Evolutionary conservation across 805 yeast genomes (phyloP), one percentile per base, ranked within the genome.

Genomic region (Starmera quercuum): DNA sequence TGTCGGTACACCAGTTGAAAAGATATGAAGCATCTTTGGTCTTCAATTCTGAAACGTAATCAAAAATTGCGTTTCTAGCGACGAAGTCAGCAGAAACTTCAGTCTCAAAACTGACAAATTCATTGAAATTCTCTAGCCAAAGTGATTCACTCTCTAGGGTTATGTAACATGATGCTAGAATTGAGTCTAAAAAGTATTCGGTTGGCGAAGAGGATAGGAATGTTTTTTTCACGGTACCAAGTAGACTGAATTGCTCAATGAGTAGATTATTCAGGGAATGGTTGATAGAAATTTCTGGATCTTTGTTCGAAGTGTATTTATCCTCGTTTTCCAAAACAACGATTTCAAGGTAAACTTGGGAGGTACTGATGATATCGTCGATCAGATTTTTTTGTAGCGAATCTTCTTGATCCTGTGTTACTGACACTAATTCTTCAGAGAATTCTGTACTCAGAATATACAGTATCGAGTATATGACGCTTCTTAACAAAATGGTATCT

Each of bases 101-200:
- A 2, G 84, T 66, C 36, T 83, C 87, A 23, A 75, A 80, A 3
- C 87, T 72, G 6, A 85, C 83, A 53, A 75, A 86, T 4, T 54
- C 57, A 47, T 87, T 85, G 48, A 76, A 71, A 49, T 87, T 88
- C 2, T 59, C 63, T 4, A 56, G 52, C 66, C 79, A 83, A n/a
- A 41, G 42, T 5, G 66, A 68, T 23, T 64, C 69, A 0, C 61
- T 54, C 5, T 62, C 67, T 2, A 46, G 37, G 7, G 53, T 44
- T 4, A 46, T 14, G 12, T 39, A 35, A 11, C 46, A 26, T 4
- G 42, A 35, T 2, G 31, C 34, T 8, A 49, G n/a, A 7, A 50
- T 33, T 2, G 49, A 31, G 7, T 45, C 36, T 11, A 47, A 24
- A 19, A 47, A 34, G 8, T 34, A 29, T 17, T 42, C 31, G 1